These are phyloP conservation scores for Wickerhamiella vanderwaltii DNA, from an alignment of 805 yeast species.

Conservation along the genomic window DNA sequence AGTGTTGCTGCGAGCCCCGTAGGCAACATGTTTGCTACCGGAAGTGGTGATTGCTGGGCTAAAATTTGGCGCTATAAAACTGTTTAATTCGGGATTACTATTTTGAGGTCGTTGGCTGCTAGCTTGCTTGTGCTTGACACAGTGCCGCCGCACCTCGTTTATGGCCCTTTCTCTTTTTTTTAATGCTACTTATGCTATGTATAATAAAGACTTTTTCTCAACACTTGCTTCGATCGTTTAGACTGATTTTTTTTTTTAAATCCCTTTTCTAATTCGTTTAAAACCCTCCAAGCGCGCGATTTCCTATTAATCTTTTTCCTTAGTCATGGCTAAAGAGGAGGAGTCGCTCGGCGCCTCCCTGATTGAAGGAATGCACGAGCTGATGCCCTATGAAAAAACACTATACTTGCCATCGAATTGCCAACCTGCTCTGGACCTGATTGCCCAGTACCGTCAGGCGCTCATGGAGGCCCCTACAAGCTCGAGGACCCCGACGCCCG, in stretches of 20 bases:
- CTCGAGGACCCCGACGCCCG: not conserved
- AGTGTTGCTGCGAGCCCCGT: slow-evolving; percentile 84
- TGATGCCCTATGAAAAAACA: not conserved
- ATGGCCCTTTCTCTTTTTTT: too few relatives aligned
- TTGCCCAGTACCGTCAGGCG: slow-evolving; percentile 4
- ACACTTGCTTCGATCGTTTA: too few relatives aligned
- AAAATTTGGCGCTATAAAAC: slow-evolving; percentile 70
- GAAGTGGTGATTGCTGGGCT: slow-evolving; percentile 95
- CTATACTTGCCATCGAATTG: not conserved
- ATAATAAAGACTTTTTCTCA: too few relatives aligned
- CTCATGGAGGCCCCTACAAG: slow-evolving; percentile 1
- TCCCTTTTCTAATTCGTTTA: too few relatives aligned
- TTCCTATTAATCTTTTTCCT: not conserved
- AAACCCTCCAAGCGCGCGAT: too few relatives aligned
- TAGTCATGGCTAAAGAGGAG: slow-evolving; percentile 1
- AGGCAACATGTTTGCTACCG: slow-evolving; percentile 89
- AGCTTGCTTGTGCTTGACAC: too few relatives aligned
- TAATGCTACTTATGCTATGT: too few relatives aligned
- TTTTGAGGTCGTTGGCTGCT: too few relatives aligned
- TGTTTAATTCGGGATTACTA: not conserved
- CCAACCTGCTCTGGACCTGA: slow-evolving; percentile 8
- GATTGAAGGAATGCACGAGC: slow-evolving; percentile 2
- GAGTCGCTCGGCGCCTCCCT: slow-evolving; percentile 4
- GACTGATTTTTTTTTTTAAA: too few relatives aligned
- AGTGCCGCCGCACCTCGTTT: too few relatives aligned